Percentiles rank a stretch among this genome's conserved stretches.
Conservation (phyloP, 1,284 basidiomycete genomes). For the Hemileia vastatrix region DNA sequence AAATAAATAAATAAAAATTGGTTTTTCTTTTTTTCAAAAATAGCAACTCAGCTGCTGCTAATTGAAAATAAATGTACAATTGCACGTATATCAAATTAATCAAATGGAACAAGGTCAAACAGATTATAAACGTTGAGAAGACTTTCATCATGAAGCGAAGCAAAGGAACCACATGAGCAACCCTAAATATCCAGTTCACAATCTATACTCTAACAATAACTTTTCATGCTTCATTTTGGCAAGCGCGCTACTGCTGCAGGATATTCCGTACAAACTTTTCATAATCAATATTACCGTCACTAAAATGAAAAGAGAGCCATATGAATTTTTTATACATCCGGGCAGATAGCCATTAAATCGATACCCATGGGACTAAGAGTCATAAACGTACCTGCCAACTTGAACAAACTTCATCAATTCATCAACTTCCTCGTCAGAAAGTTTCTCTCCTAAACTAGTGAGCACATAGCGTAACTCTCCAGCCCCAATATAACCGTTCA, state of each 20-base stretch:
- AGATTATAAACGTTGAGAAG: no score
- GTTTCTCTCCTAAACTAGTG: constrained; percentile 93
- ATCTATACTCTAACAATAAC: neutral
- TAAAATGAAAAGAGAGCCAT: constrained; percentile 40
- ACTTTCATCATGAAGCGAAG: no score
- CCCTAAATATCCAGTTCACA: neutral
- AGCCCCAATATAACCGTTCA: constrained; percentile 89
- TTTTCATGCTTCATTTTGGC: neutral
- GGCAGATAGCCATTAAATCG: neutral
- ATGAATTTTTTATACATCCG: neutral
- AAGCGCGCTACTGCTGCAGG: constrained; percentile 48
- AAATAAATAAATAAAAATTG: no score
- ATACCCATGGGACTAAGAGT: neutral
- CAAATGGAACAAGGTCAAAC: no score
- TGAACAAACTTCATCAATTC: constrained; percentile 92
- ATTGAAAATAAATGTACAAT: no score
- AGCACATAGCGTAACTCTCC: constrained; percentile 86
- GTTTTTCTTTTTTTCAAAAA: no score
- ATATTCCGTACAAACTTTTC: constrained; percentile 90
- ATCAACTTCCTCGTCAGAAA: constrained; percentile 94
- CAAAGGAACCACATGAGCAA: no score
- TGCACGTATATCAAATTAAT: no score
- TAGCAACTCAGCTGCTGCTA: no score
- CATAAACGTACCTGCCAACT: constrained; percentile 51
- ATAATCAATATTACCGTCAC: constrained; percentile 95